Base-by-base conservation (phyloP, 805 yeast species). In the Pichia thaimueangensis region DNA sequence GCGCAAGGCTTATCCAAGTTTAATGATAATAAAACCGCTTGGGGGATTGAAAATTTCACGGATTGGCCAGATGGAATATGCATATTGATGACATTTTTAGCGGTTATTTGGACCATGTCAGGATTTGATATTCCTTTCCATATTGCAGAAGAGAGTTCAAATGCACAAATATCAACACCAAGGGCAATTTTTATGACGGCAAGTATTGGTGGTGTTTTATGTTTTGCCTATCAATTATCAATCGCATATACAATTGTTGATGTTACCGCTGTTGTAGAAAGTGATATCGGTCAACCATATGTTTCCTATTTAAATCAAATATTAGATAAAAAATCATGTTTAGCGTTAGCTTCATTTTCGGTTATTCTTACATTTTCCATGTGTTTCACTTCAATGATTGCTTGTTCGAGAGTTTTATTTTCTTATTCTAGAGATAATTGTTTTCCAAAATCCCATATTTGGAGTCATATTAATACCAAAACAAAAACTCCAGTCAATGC, bases 51-150 rank as follows among this genome's bases (percentile, higher is more conserved):
- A 34, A 79, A 79, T 58, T 71, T 68, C 47, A 76, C 85, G 9
- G 82, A 76, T 16, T 80, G 74, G 69, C 80, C 82, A n/a, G 67
- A 68, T 38, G 85, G 85, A 42, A 65, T 78, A 39, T 71, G 80
- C 22, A 65, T 76, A 53, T 58, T 80, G 43, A 67, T 76, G 69
- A 66, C 77, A 5, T 77, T 77, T 59, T 57, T 76, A 54, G 78
- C 82, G n/a, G 80, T 73, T 29, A 74, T 76, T 45, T 78, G 82
- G 82, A 76, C 82, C 30, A 80, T 82, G 86, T 72, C 82, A 35
- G 87, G 86, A 20, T 82, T 78, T 55, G 87, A 82, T 56, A 76
- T 84, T 19, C 84, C 87, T 0, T 82, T 80, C 65, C 87, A 82
- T 54, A 64, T 82, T 47, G 70, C 84, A n/a, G 89, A 82, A 61